Conservation (phyloP, 192 early-diverging fungal species). For the Backusella circina region DNA sequence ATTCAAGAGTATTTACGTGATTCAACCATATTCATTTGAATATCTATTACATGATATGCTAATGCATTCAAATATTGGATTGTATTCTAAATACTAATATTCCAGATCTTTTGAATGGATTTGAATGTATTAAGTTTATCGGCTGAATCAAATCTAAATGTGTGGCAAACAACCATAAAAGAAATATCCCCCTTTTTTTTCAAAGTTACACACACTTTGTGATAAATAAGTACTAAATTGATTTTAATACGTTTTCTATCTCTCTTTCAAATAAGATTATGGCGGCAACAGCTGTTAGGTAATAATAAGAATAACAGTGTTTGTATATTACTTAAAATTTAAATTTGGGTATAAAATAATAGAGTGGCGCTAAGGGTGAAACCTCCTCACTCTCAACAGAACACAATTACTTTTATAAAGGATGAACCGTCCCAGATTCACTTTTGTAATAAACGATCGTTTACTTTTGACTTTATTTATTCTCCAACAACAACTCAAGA, state of each 20-base stretch:
- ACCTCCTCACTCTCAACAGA: neutral
- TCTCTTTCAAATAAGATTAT: neutral
- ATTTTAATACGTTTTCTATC: neutral
- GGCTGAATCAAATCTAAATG: too few relatives aligned
- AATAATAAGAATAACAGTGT: neutral
- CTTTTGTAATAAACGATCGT: slow-evolving; percentile 51
- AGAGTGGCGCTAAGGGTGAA: slow-evolving; percentile 1
- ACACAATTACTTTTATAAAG: neutral
- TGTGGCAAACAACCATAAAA: neutral
- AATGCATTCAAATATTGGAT: too few relatives aligned
- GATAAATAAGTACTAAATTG: neutral
- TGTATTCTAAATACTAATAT: too few relatives aligned
- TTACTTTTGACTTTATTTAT: slow-evolving; percentile 73
- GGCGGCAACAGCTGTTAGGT: neutral
- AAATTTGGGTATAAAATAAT: neutral
- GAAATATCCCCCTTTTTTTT: neutral
- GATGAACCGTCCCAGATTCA: neutral
- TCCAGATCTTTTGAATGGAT: too few relatives aligned
- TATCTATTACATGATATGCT: too few relatives aligned
- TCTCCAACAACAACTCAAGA: slow-evolving; percentile 50
- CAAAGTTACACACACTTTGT: neutral
- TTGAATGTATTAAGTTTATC: too few relatives aligned
- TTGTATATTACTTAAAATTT: neutral
- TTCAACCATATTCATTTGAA: too few relatives aligned
- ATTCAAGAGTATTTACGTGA: too few relatives aligned